A percentile compares a stretch with the other conserved stretches of the same genome.
Conservation (phyloP, 768 basidiomycete species). For the Leccinum ochraceum region DNA sequence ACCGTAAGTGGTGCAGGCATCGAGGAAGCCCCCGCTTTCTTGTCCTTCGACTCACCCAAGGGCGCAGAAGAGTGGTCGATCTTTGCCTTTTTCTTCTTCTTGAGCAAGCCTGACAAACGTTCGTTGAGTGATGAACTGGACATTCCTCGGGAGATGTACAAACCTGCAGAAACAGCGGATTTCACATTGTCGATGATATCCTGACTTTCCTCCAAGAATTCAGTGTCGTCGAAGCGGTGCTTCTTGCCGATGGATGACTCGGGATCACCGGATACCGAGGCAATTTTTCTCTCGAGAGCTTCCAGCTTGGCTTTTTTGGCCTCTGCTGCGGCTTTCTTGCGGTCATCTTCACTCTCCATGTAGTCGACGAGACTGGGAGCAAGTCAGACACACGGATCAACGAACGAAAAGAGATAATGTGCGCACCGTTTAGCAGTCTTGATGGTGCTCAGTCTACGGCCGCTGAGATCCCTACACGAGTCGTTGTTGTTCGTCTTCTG, state of each 20-base stretch:
- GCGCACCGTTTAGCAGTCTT: conserved; percentile 93
- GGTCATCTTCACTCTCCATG: conserved; percentile 80
- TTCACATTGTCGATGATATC: conserved; percentile 92
- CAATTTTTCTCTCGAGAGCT: conserved; percentile 77
- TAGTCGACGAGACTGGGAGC: conserved; percentile 72
- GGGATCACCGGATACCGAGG: conserved; percentile 39
- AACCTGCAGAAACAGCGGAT: conserved; percentile 85
- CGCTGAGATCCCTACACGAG: conserved; percentile 90
- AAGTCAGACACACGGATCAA: conserved; percentile 3
- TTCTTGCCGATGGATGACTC: conserved; percentile 70
- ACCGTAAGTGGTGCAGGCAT: conserved; percentile 9
- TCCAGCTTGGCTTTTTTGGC: conserved; percentile 83
- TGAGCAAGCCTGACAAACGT: conserved; percentile 58
- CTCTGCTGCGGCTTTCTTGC: conserved; percentile 75
- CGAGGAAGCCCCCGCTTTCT: conserved; percentile 5
- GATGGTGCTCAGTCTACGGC: conserved; percentile 86
- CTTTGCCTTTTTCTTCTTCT: conserved; percentile 77
- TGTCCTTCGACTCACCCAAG: conserved; percentile 6
- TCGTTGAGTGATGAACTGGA: conserved; percentile 15
- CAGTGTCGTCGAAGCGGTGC: conserved; percentile 87
- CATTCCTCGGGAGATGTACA: conserved; percentile 20
- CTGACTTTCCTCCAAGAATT: conserved; percentile 87
- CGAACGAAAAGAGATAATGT: not conserved
- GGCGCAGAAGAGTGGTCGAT: conserved; percentile 31
- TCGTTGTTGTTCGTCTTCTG: conserved; percentile 96